Evolutionary conservation across 306 rosid genomes (phyloP).

Genomic region (Castanospermum australe): DNA sequence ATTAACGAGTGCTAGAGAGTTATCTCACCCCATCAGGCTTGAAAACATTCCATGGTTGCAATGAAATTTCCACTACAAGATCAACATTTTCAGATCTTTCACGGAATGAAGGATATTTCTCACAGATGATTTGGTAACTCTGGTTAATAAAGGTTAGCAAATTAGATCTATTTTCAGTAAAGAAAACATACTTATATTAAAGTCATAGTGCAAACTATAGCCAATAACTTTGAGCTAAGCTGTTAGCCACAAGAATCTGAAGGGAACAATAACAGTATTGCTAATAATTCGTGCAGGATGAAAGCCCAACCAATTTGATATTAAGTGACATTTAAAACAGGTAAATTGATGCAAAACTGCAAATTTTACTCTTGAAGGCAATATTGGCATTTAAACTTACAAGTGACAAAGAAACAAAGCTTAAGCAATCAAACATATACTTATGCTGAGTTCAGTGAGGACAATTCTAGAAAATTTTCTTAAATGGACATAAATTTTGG

Average conservation of each 20-base stretch:
- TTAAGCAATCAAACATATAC: neutral
- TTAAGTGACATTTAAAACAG: neutral
- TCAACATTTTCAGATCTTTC: constrained; percentile 95
- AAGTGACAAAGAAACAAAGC: neutral
- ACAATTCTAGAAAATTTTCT: neutral
- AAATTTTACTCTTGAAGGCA: neutral
- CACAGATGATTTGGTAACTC: constrained; percentile 92
- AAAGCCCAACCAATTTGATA: neutral
- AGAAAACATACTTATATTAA: neutral
- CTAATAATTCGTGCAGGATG: neutral
- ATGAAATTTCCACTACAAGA: constrained; percentile 90
- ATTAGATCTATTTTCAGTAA: neutral
- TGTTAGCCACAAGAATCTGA: neutral
- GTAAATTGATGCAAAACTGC: no score
- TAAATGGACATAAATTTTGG: no score
- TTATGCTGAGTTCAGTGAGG: neutral
- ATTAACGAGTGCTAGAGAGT: constrained; percentile 2
- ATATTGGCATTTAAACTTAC: neutral
- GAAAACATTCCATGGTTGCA: constrained; percentile 95
- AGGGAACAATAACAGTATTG: neutral
- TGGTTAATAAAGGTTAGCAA: constrained; percentile 31
- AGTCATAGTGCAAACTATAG: neutral
- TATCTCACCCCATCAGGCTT: constrained; percentile 91
- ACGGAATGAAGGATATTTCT: constrained; percentile 90
- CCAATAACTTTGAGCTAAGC: neutral